phyloP scores from a whole-genome alignment of 345 rosid species.

The Pugionium cornutum region DNA sequence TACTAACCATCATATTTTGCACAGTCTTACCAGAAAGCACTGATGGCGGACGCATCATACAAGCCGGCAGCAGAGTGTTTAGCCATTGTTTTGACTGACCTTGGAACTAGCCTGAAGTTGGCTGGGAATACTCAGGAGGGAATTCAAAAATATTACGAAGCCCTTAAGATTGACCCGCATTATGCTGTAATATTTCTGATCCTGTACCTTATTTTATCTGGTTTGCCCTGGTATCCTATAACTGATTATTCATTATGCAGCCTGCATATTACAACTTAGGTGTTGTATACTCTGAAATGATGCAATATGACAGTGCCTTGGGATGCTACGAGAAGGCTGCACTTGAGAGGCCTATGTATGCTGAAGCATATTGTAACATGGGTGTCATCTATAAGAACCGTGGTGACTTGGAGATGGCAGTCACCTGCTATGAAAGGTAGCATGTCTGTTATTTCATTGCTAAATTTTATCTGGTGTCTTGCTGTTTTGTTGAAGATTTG shows the following conservation, averaged over 20 bases:
- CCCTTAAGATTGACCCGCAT: slow-evolving; percentile 90
- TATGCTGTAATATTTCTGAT: slow-evolving; percentile 69
- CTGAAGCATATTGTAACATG: slow-evolving; percentile 99
- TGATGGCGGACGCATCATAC: slow-evolving; percentile 81
- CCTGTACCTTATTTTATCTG: slow-evolving; percentile 26
- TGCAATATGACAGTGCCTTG: slow-evolving; percentile 96
- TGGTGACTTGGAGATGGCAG: slow-evolving; percentile 92
- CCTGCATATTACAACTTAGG: slow-evolving; percentile 99
- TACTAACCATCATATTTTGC: slow-evolving; percentile 33
- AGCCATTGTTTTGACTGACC: slow-evolving; percentile 93
- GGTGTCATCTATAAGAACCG: slow-evolving; percentile 98
- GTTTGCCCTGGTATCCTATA: slow-evolving; percentile 1
- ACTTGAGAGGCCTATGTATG: slow-evolving; percentile 92
- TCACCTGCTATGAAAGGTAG: slow-evolving; percentile 98
- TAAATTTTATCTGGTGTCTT: slow-evolving; percentile 19
- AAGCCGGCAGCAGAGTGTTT: slow-evolving; percentile 96
- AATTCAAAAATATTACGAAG: slow-evolving; percentile 95
- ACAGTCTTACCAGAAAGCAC: slow-evolving; percentile 95
- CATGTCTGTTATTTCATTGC: slow-evolving; percentile 13
- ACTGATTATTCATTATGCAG: slow-evolving; percentile 48
- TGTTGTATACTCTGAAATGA: slow-evolving; percentile 95
- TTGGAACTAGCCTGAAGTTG: slow-evolving; percentile 95
- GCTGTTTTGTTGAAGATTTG: slow-evolving; percentile 18
- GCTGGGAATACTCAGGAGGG: slow-evolving; percentile 96
- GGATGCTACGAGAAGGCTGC: slow-evolving; percentile 97